Evolutionary conservation across 306 rosid genomes (phyloP), one percentile per base, ranked within the genome.

Genomic region (Castanea crenata): DNA sequence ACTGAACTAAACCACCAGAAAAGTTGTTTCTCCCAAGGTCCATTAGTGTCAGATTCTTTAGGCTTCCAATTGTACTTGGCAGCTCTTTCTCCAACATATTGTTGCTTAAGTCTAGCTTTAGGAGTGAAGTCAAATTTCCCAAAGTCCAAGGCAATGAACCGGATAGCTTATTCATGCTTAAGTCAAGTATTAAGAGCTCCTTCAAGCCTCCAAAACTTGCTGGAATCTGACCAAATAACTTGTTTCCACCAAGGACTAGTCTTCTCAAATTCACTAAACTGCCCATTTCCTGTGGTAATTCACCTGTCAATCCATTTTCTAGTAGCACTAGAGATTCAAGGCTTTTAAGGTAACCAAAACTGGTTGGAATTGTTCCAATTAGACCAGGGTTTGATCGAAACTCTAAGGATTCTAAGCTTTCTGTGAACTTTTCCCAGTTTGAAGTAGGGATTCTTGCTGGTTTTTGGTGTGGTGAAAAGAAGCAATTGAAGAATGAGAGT

Each of bases 321-420:
- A 82, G 72, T 12, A 88, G 55, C 58, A 86, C 87, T 11, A 88
- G 61, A 75, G 88, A 89, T 58, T 82, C 75, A 73, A 89, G 92
- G n/a, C 32, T 80, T 62, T 51, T 84, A 6, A 89, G 88, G 70
- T 5, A 7, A 9, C 88, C 92, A 58, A 89, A 9, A 16, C 73
- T 34, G 65, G 82, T 23, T 56, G 92, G 92, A 76, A 89, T 82
- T 15, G 79, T 74, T 4, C 90, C 88, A 52, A 76, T 85, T 18
- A 89, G 92, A 63, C 90, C 88, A 0, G 82, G 90, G 71, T 89
- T 89, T 80, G 84, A 82, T 78, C 90, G 77, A 49, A 86, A 71
- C 77, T 84, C 86, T 46, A 89, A 80, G 69, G 87, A 84, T 64
- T 86, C 87, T 71, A 86, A 84, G 78, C 77, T 86, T 76, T 84